Base-by-base conservation (phyloP, 1,139 yeast species). In the Candida frijolesensis region DNA sequence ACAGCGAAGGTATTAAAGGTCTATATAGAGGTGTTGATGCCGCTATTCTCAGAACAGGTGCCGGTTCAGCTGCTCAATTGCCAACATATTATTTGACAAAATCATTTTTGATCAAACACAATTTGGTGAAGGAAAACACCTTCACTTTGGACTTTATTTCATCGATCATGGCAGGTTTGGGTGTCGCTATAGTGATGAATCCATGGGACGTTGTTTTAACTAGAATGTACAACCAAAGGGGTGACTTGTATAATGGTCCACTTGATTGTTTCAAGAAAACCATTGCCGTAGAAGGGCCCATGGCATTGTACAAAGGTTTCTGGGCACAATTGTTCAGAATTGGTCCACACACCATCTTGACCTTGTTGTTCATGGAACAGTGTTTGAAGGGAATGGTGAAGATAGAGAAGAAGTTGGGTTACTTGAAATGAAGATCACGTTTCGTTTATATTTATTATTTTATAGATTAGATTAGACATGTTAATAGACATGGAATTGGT, bases 121-220 rank as follows among this genome's bases (percentile, higher is more conserved):
- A 83, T 54, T 71, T 83, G 46, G 62, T 84, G 14, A 71, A 80
- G 50, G 73, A 76, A 8, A 85, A 87, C 50, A 88, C 96, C 2
- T 80, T 95, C 5, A 73, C 78, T 1, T 74, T 88, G 56, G 97
- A 91, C 67, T 78, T 94, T 57, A 59, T 80, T 12, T 83, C 97
- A 1, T 85, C 95, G 35, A 83, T 95, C 1, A 74, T 80, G 57
- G 87, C 97, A 7, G 99, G 99, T 43, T 70, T 91, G 46, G 97
- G 96, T 57, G 98, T 94, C 30, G 94, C 96, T 49, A 77, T 92
- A 34, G 97, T 89, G 38, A 92, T 95, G 97, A 92, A 91, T 66
- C 98, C 98, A 15, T 90, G 96, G 84, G 99, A 94, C 67, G 98
- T 94, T 49, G 82, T 94, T 49, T 76, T 94, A 71, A 94, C 99